These are phyloP conservation scores for Mortierella sp. DNA, from an alignment of 371 early-diverging fungal species.

Conservation along the genomic window DNA sequence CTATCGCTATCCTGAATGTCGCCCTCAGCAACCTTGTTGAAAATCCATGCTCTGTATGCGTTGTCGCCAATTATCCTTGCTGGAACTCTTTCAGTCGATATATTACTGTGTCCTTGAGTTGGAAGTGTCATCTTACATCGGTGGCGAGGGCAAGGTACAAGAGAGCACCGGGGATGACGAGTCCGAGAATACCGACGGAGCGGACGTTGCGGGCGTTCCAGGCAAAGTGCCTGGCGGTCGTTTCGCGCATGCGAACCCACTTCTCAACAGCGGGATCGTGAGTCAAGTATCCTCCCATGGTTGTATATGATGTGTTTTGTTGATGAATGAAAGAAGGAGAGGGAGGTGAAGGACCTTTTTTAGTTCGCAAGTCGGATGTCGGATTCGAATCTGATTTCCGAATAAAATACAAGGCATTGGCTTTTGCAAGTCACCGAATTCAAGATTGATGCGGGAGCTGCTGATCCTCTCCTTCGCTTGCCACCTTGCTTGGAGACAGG, in stretches of 20 bases:
- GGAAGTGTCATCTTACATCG: slow-evolving; percentile 61
- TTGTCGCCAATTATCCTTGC: too few relatives aligned
- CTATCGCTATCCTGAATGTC: too few relatives aligned
- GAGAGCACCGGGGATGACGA: slow-evolving; percentile 68
- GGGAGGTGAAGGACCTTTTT: neutral
- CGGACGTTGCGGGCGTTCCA: slow-evolving; percentile 69
- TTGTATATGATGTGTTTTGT: slow-evolving; percentile 4
- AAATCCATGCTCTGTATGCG: too few relatives aligned
- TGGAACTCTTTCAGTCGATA: too few relatives aligned
- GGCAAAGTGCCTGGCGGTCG: slow-evolving; percentile 67
- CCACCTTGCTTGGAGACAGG: neutral
- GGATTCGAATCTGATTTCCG: slow-evolving; percentile 2
- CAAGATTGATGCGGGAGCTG: neutral
- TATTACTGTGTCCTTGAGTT: too few relatives aligned
- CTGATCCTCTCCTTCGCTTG: neutral
- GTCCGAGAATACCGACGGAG: slow-evolving; percentile 62
- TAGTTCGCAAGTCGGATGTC: slow-evolving; percentile 2
- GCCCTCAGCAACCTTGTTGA: too few relatives aligned
- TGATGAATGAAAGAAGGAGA: slow-evolving; percentile 2
- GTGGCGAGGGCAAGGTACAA: slow-evolving; percentile 63
- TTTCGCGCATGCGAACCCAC: slow-evolving; percentile 77
- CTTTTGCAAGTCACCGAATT: slow-evolving; percentile 1
- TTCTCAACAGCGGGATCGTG: slow-evolving; percentile 74
- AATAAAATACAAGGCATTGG: neutral
- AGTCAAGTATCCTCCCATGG: slow-evolving; percentile 56